Percentiles rank a stretch among this genome's conserved stretches.
Evolutionary conservation across 306 rosid species (phyloP).

Genomic region (Begonia fuchsioides): DNA sequence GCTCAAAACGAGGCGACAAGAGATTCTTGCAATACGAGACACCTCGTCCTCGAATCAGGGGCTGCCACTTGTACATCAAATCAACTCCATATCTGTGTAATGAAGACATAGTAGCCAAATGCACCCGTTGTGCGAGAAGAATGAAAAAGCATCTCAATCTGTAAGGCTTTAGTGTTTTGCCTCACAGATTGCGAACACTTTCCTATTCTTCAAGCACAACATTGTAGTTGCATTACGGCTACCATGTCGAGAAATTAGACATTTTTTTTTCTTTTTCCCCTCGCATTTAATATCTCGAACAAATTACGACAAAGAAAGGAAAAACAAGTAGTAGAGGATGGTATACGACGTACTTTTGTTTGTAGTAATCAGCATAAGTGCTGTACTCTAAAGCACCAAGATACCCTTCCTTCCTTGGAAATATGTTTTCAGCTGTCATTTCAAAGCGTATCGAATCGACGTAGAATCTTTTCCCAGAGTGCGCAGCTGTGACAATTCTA

Average conservation of each 20-base stretch:
- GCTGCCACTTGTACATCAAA: constrained; percentile 74
- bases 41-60: constrained; percentile 89
- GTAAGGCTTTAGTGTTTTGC: constrained; percentile 34
- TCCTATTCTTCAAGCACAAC: constrained; percentile 51
- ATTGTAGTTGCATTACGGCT: constrained; percentile 33
- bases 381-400: constrained; percentile 99
- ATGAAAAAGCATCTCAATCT: constrained; percentile 49
- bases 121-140: constrained; percentile 53
- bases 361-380: constrained; percentile 95
- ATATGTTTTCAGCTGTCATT: constrained; percentile 89
- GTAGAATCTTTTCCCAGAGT: constrained; percentile 94
- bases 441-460: constrained; percentile 85
- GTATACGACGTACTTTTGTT: constrained; percentile 60
- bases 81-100: constrained; percentile 82
- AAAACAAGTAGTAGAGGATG: constrained; percentile 15
- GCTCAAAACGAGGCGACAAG: constrained; percentile 89
- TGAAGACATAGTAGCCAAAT: constrained; percentile 41
- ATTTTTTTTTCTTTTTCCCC: neutral
- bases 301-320: constrained; percentile 5
- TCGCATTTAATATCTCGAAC: neutral
- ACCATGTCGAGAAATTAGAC: constrained; percentile 10
- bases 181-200: constrained; percentile 45
- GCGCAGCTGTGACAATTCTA: constrained; percentile 92
- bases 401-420: constrained; percentile 96
- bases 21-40: constrained; percentile 98